phyloP scores from a whole-genome alignment of 495 filamentous ascomycete species.

The Trichoderma orchidacearum region DNA sequence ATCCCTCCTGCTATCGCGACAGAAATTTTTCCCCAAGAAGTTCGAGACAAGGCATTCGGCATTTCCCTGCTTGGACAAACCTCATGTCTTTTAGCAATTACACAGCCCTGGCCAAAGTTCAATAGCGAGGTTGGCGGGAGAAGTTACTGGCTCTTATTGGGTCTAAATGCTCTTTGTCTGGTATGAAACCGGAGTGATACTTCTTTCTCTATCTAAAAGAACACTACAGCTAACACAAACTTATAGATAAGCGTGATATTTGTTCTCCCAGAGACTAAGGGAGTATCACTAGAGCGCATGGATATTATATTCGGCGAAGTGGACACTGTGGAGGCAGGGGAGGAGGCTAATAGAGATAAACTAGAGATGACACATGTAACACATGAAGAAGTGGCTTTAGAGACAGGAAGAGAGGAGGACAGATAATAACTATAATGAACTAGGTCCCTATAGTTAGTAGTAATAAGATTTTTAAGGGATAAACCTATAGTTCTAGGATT shows the following conservation, averaged over 20 bases:
- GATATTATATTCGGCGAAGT: not conserved
- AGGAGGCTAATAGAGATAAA: not conserved
- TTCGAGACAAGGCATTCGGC: not conserved
- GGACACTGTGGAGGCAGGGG: not conserved
- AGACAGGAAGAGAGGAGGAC: not conserved
- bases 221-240: not conserved
- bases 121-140: not conserved
- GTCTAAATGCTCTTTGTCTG: not conserved
- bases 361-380: not conserved
- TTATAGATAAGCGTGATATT: not conserved
- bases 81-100: not conserved
- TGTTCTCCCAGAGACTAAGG: not conserved
- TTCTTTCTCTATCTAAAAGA: not conserved
- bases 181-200: not conserved
- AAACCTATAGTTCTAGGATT: too few relatives aligned
- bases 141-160: not conserved
- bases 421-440: too few relatives aligned
- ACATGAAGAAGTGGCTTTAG: not conserved
- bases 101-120: not conserved
- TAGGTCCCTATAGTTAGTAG: too few relatives aligned
- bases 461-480: too few relatives aligned
- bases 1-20: not conserved
- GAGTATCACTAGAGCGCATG: not conserved
- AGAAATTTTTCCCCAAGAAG: not conserved
- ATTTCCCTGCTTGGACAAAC: not conserved